These are phyloP conservation scores for Arachis hypogaea DNA, from an alignment of 306 rosid species.

Conservation along the genomic window DNA sequence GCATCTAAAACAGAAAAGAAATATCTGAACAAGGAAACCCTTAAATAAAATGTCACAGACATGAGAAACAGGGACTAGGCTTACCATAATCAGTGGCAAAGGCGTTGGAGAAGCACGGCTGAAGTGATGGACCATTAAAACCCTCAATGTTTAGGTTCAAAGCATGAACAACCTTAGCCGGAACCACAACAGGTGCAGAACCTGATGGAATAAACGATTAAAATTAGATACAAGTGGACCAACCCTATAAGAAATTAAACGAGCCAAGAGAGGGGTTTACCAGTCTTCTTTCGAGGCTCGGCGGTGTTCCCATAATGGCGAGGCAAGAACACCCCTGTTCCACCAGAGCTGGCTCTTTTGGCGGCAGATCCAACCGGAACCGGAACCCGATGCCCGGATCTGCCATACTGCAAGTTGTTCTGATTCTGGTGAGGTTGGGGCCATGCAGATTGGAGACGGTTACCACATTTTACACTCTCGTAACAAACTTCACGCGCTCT, in stretches of 20 bases:
- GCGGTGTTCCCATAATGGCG: conserved; percentile 58
- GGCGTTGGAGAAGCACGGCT: conserved; percentile 38
- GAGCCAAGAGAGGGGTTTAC: conserved; percentile 23
- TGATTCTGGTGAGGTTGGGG: conserved; percentile 45
- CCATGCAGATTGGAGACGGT: conserved; percentile 45
- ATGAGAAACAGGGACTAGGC: background rate
- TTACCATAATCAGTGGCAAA: conserved; percentile 52
- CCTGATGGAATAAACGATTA: conserved; percentile 27
- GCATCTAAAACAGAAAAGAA: conserved; percentile 44
- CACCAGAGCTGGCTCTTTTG: conserved; percentile 53
- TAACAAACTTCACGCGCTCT: conserved; percentile 40
- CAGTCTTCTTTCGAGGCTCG: conserved; percentile 56
- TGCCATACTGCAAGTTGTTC: conserved; percentile 27
- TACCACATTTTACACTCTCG: conserved; percentile 42
- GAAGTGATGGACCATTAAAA: conserved; percentile 26
- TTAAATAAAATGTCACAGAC: background rate
- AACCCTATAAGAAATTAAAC: background rate
- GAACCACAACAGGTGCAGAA: conserved; percentile 51
- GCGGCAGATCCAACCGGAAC: conserved; percentile 44
- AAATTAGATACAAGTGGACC: background rate
- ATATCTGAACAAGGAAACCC: background rate
- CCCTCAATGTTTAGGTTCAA: conserved; percentile 54
- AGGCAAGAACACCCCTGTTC: conserved; percentile 92
- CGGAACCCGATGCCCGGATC: conserved; percentile 38
- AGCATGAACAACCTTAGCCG: conserved; percentile 57